phyloP scores from a whole-genome alignment of 116 monocot genomes.

The Papilionanthe hybrid region DNA sequence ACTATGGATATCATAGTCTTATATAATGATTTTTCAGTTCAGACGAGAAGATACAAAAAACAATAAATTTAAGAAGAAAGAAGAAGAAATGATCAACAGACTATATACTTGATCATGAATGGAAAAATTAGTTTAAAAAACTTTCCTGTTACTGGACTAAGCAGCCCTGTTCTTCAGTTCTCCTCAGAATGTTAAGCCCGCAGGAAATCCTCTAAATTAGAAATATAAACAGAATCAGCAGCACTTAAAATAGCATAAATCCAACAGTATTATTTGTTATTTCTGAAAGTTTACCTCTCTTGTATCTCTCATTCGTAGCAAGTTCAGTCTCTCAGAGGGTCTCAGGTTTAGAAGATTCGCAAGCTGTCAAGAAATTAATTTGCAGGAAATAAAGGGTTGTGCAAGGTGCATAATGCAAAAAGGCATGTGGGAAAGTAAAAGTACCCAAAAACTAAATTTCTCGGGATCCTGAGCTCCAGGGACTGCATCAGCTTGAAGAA shows the following conservation, averaged over 20 bases:
- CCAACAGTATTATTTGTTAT: not conserved
- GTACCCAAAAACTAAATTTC: conserved; percentile 88
- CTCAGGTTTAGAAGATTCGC: conserved; percentile 54
- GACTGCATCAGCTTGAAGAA: conserved; percentile 53
- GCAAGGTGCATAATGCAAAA: not conserved
- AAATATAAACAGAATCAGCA: conserved; percentile 2
- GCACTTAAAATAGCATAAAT: not conserved
- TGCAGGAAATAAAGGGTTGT: not conserved
- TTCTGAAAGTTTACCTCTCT: conserved; percentile 45
- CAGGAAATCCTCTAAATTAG: conserved; percentile 48
- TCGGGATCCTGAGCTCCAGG: conserved; percentile 74
- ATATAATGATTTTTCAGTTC: no score
- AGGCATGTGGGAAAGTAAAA: conserved; percentile 8
- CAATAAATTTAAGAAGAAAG: no score
- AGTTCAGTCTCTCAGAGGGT: conserved; percentile 53
- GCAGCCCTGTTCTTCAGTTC: conserved; percentile 44
- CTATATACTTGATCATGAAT: not conserved
- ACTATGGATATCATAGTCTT: no score
- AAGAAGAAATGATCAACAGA: no score
- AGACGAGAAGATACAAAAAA: no score
- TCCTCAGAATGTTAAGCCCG: conserved; percentile 35
- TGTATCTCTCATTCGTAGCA: conserved; percentile 63
- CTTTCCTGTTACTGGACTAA: conserved; percentile 35
- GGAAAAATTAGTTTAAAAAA: not conserved
- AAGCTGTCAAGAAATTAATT: conserved; percentile 42